Conservation (phyloP, 805 yeast species). For the Candida ascalaphidarum region DNA sequence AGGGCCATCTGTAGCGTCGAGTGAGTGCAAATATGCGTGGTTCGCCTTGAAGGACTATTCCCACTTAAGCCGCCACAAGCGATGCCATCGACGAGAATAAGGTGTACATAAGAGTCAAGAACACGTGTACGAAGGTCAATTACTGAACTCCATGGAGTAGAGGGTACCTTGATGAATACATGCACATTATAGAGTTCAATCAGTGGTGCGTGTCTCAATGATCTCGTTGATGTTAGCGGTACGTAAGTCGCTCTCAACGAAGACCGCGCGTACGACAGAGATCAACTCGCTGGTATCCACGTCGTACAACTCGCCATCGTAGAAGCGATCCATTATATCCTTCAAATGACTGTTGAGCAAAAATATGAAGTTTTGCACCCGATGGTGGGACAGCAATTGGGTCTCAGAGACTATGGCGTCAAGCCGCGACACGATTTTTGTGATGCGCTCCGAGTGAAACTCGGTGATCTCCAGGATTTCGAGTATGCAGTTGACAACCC, state of each 20-base stretch:
- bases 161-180: not conserved
- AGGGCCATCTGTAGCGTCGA: too few relatives aligned
- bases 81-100: too few relatives aligned
- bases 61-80: too few relatives aligned
- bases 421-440: constrained; percentile 13
- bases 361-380: constrained; percentile 21
- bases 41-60: too few relatives aligned
- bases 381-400: constrained; percentile 5
- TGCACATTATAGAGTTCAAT: not conserved
- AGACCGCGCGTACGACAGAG: constrained; percentile 31
- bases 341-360: constrained; percentile 31
- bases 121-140: too few relatives aligned
- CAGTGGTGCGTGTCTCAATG: constrained; percentile 28
- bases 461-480: constrained; percentile 25
- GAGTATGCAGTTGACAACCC: constrained; percentile 17
- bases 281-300: constrained; percentile 39
- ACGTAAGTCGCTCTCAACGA: constrained; percentile 35
- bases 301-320: constrained; percentile 44
- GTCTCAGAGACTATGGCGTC: constrained; percentile 3
- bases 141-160: too few relatives aligned
- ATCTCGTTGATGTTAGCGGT: constrained; percentile 38
- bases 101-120: too few relatives aligned
- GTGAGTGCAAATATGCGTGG: too few relatives aligned
- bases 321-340: constrained; percentile 40
- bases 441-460: constrained; percentile 21